Evolutionary conservation across 805 yeast genomes (phyloP), one percentile per base, ranked within the genome.

Genomic region (Saccharomycodes ludwigii): DNA sequence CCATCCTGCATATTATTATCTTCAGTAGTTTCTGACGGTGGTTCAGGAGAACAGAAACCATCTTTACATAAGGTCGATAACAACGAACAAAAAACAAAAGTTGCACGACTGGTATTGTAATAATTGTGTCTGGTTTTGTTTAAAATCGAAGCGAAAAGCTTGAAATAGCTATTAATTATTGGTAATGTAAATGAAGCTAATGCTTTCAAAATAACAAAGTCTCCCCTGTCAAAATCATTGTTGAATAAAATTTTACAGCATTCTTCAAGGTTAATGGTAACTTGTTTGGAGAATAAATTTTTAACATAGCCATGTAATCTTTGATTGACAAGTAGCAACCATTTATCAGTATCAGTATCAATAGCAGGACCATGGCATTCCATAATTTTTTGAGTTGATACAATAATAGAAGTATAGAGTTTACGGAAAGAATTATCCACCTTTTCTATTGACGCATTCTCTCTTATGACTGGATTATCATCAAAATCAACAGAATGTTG

Each of bases 31-130:
- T 68, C 66, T 5, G 61, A 50, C 5, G 80, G 79, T 13, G 83
- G 76, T 47, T 81, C 80, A 9, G 98, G 98, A 2, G 93, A 71
- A 49, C 98, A 91, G 68, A 85, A 86, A 0, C 98, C 98, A 33
- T 77, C 70, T 10, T 71, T 71, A 1, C 94, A 72, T 18, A 91
- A 56, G 6, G 66, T 66, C 38, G 65, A 58, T 23, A 91, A 63
- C 6, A 75, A 48, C 5, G 64, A 56, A 6, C 77, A 44, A 30
- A 91, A 56, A 23, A 71, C 59, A 45, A 61, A 77, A 0, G 84
- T 63, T 6, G 85, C 77, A 39, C 71, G 71, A 4, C 82, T 63
- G 7, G 72, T 57, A 18, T 67, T 63, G 14, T 54, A 38, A 46
- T 81, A 81, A 44, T 72, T 64, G 0, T 42, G 40, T 29, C 67